phyloP scores from a whole-genome alignment of 768 basidiomycete species.

The Udeniomyces megalosporus region DNA sequence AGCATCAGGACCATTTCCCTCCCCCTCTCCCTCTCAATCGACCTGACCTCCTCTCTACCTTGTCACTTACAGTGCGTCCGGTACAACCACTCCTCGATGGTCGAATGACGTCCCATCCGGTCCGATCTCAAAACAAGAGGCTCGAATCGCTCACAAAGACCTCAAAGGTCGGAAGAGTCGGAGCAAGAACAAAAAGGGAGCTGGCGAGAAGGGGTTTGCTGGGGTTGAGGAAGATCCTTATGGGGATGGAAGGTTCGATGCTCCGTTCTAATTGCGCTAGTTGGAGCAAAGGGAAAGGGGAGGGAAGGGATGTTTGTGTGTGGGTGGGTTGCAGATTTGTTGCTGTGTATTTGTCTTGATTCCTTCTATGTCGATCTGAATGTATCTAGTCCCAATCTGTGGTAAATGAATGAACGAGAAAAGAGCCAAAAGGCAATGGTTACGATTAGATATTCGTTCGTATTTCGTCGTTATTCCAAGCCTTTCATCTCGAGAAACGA shows the following conservation, averaged over 20 bases:
- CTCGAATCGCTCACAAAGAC: conserved; percentile 4
- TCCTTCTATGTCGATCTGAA: no score
- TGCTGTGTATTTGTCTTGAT: no score
- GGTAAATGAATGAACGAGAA: no score
- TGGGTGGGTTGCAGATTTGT: no score
- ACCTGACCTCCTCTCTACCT: not conserved
- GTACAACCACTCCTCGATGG: conserved; percentile 6
- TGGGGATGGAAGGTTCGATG: conserved; percentile 13
- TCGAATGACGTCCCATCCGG: not conserved
- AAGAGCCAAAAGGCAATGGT: no score
- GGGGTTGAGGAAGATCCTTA: conserved; percentile 14
- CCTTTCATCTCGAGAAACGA: no score
- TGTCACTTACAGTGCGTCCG: not conserved
- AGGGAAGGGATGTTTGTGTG: no score
- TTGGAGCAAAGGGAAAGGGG: no score
- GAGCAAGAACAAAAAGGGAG: not conserved
- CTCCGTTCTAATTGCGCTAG: not conserved
- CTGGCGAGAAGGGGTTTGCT: not conserved
- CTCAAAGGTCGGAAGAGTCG: conserved; percentile 15
- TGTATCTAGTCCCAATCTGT: no score
- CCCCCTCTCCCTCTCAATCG: not conserved
- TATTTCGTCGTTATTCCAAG: no score
- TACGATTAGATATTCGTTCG: no score
- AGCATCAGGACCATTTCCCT: not conserved
- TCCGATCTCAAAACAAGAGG: conserved; percentile 12